Conservation (phyloP, 2,329 filamentous ascomycete species). For the Clonostachys rosea region DNA sequence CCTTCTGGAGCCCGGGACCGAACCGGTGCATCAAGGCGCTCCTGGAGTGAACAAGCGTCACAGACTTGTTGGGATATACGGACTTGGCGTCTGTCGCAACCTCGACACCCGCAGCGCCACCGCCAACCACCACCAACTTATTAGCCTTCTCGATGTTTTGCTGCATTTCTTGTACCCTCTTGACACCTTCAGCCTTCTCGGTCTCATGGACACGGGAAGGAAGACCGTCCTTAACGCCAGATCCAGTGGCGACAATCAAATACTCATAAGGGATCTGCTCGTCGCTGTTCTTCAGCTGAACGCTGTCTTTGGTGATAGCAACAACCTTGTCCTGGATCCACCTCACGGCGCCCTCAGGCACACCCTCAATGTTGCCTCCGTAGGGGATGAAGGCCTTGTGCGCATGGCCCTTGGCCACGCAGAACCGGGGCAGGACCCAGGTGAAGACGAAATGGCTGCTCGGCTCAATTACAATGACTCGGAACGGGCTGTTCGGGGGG, state of each 20-base stretch:
- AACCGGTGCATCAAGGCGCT: constrained; percentile 45
- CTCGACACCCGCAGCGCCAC: constrained; percentile 59
- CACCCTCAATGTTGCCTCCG: constrained; percentile 22
- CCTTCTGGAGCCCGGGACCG: constrained; percentile 31
- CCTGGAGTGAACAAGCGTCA: constrained; percentile 55
- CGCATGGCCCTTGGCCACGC: constrained; percentile 47
- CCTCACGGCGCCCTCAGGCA: constrained; percentile 13
- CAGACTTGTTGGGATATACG: constrained; percentile 47
- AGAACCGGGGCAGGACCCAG: constrained; percentile 49
- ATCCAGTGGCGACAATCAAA: constrained; percentile 54
- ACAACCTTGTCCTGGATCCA: constrained; percentile 38
- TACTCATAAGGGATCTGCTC: constrained; percentile 45
- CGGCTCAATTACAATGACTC: constrained; percentile 47
- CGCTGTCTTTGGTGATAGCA: constrained; percentile 24
- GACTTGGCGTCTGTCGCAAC: constrained; percentile 55
- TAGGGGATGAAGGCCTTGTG: constrained; percentile 59
- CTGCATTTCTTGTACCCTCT: constrained; percentile 36
- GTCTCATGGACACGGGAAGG: constrained; percentile 41
- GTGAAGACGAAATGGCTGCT: constrained; percentile 52
- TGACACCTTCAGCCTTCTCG: constrained; percentile 30
- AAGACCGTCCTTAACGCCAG: constrained; percentile 17
- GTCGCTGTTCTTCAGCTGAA: constrained; percentile 34
- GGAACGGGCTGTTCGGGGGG: constrained; percentile 35
- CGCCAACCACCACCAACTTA: constrained; percentile 47
- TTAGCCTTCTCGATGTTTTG: constrained; percentile 31